Conservation (phyloP, 2,329 filamentous ascomycete genomes). For the Nemania sp. region DNA sequence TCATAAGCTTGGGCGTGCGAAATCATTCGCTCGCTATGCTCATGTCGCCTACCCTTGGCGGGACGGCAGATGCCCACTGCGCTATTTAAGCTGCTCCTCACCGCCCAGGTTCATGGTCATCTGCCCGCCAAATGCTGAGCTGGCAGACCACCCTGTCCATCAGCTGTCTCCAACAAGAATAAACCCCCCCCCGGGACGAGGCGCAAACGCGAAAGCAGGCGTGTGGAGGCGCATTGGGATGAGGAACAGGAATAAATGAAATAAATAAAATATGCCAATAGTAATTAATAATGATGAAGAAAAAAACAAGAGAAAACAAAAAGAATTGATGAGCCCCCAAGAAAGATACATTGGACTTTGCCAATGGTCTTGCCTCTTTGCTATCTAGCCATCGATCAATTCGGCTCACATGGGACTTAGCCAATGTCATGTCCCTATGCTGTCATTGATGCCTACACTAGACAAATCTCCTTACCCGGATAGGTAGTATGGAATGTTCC, state of each 20-base stretch:
- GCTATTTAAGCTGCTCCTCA: constrained; percentile 29
- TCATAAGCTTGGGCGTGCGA: constrained; percentile 15
- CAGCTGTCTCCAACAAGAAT: constrained; percentile 29
- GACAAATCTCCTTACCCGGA: constrained; percentile 1
- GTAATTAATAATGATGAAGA: too few relatives aligned
- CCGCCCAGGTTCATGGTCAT: constrained; percentile 33
- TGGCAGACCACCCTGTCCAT: constrained; percentile 35
- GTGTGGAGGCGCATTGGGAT: constrained; percentile 6
- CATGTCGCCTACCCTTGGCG: constrained; percentile 19
- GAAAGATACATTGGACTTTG: not conserved
- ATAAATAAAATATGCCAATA: not conserved
- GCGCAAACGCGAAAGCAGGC: constrained; percentile 9
- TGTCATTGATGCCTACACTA: constrained; percentile 1
- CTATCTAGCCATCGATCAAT: constrained; percentile 5
- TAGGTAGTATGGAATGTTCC: not conserved
- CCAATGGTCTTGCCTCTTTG: not conserved
- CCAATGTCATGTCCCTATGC: not conserved
- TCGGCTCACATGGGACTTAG: constrained; percentile 7
- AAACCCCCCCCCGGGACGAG: constrained; percentile 15
- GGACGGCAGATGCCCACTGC: constrained; percentile 23
- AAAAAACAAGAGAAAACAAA: constrained; percentile 9
- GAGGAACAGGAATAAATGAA: constrained; percentile 11
- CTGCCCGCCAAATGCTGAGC: constrained; percentile 34
- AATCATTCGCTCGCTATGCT: constrained; percentile 23
- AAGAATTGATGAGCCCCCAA: constrained; percentile 2